Evolutionary conservation across 2,329 filamentous ascomycete genomes (phyloP).

Genomic region (Aspergillus terreus): DNA sequence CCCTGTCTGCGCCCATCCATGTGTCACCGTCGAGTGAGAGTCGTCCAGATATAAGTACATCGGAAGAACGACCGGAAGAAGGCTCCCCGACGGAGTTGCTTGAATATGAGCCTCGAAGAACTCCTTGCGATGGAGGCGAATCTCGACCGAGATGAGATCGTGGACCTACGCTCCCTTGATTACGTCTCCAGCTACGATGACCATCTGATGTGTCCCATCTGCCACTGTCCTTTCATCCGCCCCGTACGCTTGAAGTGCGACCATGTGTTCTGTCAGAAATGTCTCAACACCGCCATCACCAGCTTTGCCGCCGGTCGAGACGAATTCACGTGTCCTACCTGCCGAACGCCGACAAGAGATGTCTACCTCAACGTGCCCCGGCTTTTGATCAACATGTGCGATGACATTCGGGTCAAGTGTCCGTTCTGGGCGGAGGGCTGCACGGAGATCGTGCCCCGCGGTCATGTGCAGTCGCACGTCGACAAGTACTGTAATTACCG

Average conservation of each 20-base stretch:
- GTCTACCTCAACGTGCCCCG: slow-evolving; percentile 47
- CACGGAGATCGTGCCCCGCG: slow-evolving; percentile 50
- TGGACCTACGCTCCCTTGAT: slow-evolving; percentile 58
- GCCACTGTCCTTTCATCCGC: slow-evolving; percentile 59
- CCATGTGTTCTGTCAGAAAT: slow-evolving; percentile 61
- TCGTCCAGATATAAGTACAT: background rate
- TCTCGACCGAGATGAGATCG: slow-evolving; percentile 26
- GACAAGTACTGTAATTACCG: slow-evolving; percentile 58
- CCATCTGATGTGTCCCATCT: slow-evolving; percentile 63
- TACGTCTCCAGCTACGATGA: slow-evolving; percentile 55
- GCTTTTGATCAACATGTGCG: slow-evolving; percentile 58
- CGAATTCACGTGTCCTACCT: slow-evolving; percentile 53
- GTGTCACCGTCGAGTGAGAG: background rate
- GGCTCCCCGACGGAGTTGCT: background rate
- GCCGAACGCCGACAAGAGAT: slow-evolving; percentile 45
- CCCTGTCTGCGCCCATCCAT: background rate
- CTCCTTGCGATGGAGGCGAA: slow-evolving; percentile 28
- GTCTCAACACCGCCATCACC: slow-evolving; percentile 50
- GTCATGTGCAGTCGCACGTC: slow-evolving; percentile 57
- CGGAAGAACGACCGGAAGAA: background rate
- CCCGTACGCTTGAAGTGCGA: slow-evolving; percentile 59
- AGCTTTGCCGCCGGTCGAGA: slow-evolving; percentile 28
- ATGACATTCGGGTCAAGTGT: slow-evolving; percentile 59
- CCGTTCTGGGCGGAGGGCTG: slow-evolving; percentile 55
- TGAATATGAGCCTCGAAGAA: slow-evolving; percentile 30